Conservation (phyloP, 305 asterid species). For the Stenogyne calaminthoides region DNA sequence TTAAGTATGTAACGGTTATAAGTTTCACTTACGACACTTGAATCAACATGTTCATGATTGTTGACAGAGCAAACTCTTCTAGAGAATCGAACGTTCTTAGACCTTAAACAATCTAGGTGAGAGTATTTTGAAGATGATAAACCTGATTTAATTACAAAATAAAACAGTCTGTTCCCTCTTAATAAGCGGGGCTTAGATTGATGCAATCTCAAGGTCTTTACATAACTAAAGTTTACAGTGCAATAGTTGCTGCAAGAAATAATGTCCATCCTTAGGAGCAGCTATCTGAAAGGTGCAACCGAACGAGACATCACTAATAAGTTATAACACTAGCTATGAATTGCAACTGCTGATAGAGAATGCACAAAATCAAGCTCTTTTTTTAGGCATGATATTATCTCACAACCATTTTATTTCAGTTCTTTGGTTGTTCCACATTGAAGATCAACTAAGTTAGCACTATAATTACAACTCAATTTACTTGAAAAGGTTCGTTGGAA, state of each 20-base stretch:
- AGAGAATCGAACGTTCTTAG: slow-evolving; percentile 33
- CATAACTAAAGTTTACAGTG: slow-evolving; percentile 39
- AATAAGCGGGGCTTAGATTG: slow-evolving; percentile 34
- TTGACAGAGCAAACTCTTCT: slow-evolving; percentile 33
- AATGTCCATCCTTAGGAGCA: slow-evolving; percentile 51
- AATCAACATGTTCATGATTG: neutral
- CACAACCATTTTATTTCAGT: slow-evolving; percentile 11
- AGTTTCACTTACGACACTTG: neutral
- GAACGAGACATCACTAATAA: slow-evolving; percentile 19
- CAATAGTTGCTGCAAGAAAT: slow-evolving; percentile 40
- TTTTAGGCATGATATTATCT: neutral
- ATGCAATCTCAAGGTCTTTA: slow-evolving; percentile 31
- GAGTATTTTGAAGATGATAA: slow-evolving; percentile 34
- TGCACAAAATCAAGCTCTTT: neutral
- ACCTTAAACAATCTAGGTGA: slow-evolving; percentile 29
- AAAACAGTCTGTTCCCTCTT: slow-evolving; percentile 32
- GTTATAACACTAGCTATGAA: neutral
- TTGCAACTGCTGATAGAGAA: neutral
- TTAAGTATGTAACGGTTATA: slow-evolving; percentile 47
- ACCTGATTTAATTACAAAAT: slow-evolving; percentile 26
- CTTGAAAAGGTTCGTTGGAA: neutral
- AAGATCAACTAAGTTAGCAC: slow-evolving; percentile 4
- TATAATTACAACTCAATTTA: neutral
- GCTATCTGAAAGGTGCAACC: slow-evolving; percentile 39
- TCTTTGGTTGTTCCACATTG: neutral